These are phyloP conservation scores for Eucalyptus regnans DNA, from an alignment of 345 rosid genomes.

Conservation along the genomic window DNA sequence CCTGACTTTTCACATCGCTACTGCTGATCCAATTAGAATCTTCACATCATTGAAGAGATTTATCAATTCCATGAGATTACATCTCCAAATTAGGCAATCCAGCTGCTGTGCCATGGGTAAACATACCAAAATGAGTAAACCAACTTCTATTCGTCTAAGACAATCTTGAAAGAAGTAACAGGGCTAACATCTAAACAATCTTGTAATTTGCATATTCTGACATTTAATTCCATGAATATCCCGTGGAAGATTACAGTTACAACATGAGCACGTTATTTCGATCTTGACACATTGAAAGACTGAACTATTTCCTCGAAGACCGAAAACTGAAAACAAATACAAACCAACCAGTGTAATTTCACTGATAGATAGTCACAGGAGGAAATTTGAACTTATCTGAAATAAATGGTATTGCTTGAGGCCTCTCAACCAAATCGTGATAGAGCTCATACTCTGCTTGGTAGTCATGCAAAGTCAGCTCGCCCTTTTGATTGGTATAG, in stretches of 20 bases:
- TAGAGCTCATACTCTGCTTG: slow-evolving; percentile 69
- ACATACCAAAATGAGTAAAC: not conserved
- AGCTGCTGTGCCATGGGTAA: not conserved
- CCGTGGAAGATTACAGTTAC: not conserved
- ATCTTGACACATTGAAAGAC: not conserved
- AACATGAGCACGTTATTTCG: slow-evolving; percentile 1
- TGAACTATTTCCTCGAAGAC: not conserved
- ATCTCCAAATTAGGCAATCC: not conserved
- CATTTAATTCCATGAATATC: not conserved
- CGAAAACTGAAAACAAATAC: not conserved
- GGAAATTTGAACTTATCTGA: slow-evolving; percentile 54
- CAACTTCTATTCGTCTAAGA: not conserved
- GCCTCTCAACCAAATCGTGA: slow-evolving; percentile 44
- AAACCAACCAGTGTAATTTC: slow-evolving; percentile 2
- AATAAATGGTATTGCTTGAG: slow-evolving; percentile 62
- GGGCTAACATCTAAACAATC: not conserved
- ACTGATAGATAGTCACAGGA: slow-evolving; percentile 48
- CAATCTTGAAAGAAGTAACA: not conserved
- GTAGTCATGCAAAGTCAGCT: slow-evolving; percentile 77
- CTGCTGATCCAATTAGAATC: not conserved
- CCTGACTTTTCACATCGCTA: not conserved
- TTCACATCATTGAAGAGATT: not conserved
- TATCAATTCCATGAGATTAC: not conserved
- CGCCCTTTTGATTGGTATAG: slow-evolving; percentile 82
- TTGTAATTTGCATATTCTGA: not conserved